phyloP scores from a whole-genome alignment of 164 flowering plant species.

The Tinospora cordifolia region DNA sequence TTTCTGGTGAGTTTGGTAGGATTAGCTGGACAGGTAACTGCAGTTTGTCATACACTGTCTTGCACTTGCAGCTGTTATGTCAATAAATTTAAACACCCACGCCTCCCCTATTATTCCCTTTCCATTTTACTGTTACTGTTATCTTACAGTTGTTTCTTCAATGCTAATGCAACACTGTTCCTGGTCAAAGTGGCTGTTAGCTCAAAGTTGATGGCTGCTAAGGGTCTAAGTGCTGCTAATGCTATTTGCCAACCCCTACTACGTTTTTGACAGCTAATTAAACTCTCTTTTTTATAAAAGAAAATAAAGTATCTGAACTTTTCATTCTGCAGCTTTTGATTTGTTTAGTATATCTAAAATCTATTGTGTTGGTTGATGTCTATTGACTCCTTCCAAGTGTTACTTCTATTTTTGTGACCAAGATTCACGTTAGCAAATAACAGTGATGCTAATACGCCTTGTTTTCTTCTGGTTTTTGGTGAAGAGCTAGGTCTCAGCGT shows the following conservation, averaged over 20 bases:
- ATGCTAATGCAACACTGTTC: not conserved
- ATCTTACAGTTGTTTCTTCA: not conserved
- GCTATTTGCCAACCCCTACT: slow-evolving; percentile 2
- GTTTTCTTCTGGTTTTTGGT: not conserved
- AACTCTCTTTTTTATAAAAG: not conserved
- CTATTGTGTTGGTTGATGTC: slow-evolving; percentile 7
- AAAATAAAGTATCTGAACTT: not conserved
- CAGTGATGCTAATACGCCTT: slow-evolving; percentile 7
- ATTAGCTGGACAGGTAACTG: not conserved
- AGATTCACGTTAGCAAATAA: not conserved
- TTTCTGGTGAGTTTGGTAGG: slow-evolving; percentile 3
- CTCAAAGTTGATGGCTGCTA: not conserved
- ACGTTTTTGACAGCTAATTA: not conserved
- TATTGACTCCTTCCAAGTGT: not conserved
- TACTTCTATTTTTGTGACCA: not conserved
- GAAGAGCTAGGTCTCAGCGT: slow-evolving; percentile 44
- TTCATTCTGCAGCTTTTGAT: not conserved
- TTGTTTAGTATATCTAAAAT: not conserved
- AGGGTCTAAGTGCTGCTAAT: not conserved
- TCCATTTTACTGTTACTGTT: not conserved
- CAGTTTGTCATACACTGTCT: not conserved
- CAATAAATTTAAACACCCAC: not conserved
- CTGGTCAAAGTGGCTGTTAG: slow-evolving; percentile 11
- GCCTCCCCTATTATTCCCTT: not conserved
- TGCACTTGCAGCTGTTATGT: not conserved